Conservation (phyloP, 257 asterid species). For the Capsicum baccatum region DNA sequence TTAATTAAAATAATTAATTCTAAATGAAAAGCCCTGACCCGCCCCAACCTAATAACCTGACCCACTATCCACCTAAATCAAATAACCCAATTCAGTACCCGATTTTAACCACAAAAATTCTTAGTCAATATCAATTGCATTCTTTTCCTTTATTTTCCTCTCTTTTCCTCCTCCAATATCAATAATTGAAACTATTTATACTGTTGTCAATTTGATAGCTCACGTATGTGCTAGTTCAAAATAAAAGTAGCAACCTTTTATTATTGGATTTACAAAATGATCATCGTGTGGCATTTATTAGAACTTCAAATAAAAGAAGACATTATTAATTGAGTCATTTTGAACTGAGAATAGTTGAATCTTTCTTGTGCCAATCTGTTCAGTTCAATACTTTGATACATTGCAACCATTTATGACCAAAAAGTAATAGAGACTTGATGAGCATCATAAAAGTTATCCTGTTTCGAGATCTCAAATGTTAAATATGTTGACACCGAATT, state of each 20-base stretch:
- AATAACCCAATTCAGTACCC: no score
- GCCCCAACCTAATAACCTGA: no score
- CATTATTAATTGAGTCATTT: no score
- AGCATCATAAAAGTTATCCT: neutral
- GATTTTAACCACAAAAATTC: no score
- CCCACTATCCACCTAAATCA: no score
- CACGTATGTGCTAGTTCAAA: neutral
- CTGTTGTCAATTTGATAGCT: neutral
- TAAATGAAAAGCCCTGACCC: no score
- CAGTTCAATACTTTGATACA: neutral
- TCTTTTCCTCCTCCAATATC: no score
- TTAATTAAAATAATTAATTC: no score
- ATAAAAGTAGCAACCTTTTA: neutral
- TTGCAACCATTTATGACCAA: neutral
- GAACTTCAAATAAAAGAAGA: neutral
- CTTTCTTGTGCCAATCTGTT: constrained; percentile 6
- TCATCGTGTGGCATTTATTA: neutral
- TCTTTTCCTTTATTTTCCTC: no score
- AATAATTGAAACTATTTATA: neutral
- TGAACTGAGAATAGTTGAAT: neutral
- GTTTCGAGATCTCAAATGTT: constrained; percentile 7
- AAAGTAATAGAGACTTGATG: neutral
- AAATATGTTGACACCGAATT: neutral
- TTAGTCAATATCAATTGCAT: no score
- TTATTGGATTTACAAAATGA: neutral